Conservation (phyloP, 2,329 filamentous ascomycete genomes). For the Coniochaeta hoffmannii region DNA sequence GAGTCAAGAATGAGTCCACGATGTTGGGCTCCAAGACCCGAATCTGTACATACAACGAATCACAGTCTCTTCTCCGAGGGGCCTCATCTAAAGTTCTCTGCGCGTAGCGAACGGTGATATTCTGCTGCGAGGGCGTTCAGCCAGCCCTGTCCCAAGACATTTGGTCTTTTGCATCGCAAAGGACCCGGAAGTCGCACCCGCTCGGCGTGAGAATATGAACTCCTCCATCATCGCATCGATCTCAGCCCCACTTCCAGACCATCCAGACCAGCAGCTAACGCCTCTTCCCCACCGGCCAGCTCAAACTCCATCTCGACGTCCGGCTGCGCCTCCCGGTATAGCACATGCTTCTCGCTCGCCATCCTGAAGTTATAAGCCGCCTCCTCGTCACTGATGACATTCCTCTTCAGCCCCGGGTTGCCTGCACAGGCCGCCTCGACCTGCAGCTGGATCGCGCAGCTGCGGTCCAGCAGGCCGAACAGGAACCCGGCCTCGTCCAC, state of each 20-base stretch:
- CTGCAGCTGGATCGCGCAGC: constrained; percentile 59
- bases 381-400: constrained; percentile 29
- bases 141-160: background rate
- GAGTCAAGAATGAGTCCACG: background rate
- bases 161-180: background rate
- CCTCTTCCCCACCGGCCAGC: constrained; percentile 23
- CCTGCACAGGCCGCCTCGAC: constrained; percentile 55
- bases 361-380: constrained; percentile 33
- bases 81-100: background rate
- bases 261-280: background rate
- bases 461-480: constrained; percentile 61
- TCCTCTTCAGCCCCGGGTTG: constrained; percentile 30
- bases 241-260: background rate
- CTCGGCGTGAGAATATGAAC: background rate
- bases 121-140: background rate
- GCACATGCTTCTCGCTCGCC: constrained; percentile 35
- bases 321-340: constrained; percentile 37
- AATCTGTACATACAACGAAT: too few species aligned
- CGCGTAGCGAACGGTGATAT: background rate
- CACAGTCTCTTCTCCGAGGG: background rate
- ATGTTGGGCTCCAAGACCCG: background rate
- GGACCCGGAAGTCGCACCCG: background rate
- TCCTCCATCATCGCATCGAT: background rate
- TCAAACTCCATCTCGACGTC: constrained; percentile 40
- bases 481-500: constrained; percentile 70